These are phyloP conservation scores for Globisporangium uncinulatum DNA, from an alignment of 352 stramenopile genomes.

Conservation along the genomic window DNA sequence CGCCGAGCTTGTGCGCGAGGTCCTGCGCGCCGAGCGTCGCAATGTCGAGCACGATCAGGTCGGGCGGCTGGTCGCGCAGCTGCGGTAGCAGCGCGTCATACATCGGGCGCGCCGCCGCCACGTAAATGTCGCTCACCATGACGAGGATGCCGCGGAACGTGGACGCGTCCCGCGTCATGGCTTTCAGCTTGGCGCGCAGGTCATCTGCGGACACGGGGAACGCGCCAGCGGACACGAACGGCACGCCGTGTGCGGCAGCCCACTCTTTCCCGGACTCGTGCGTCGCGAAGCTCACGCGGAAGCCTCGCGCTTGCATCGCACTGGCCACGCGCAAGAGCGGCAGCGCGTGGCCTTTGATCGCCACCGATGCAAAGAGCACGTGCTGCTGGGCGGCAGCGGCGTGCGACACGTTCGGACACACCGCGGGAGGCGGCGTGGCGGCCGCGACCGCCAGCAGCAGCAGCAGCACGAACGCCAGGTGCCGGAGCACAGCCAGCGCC, in stretches of 20 bases:
- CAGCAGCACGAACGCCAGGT: too few relatives aligned
- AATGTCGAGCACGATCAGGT: conserved; percentile 79
- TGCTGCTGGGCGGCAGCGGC: conserved; percentile 26
- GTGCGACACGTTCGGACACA: not conserved
- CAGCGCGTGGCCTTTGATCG: conserved; percentile 73
- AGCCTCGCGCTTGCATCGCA: conserved; percentile 66
- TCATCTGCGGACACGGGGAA: conserved; percentile 77
- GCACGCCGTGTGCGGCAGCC: conserved; percentile 41
- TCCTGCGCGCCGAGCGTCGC: conserved; percentile 75
- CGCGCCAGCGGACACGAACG: conserved; percentile 64
- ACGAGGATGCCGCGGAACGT: conserved; percentile 83
- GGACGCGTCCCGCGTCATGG: conserved; percentile 76
- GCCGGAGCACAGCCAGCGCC: too few relatives aligned
- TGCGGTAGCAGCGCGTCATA: conserved; percentile 64
- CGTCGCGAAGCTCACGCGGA: conserved; percentile 76
- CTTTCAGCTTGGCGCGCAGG: conserved; percentile 59
- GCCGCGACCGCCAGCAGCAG: too few relatives aligned
- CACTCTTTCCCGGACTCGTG: conserved; percentile 79
- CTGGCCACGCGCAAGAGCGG: conserved; percentile 72
- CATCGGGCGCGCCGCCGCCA: conserved; percentile 70
- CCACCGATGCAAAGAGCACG: conserved; percentile 80
- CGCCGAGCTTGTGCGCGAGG: conserved; percentile 66
- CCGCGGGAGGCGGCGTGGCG: too few relatives aligned
- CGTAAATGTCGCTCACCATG: conserved; percentile 88
- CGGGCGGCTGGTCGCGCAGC: conserved; percentile 30